Evolutionary conservation across 345 rosid species (phyloP).

Genomic region (Alliaria petiolata): DNA sequence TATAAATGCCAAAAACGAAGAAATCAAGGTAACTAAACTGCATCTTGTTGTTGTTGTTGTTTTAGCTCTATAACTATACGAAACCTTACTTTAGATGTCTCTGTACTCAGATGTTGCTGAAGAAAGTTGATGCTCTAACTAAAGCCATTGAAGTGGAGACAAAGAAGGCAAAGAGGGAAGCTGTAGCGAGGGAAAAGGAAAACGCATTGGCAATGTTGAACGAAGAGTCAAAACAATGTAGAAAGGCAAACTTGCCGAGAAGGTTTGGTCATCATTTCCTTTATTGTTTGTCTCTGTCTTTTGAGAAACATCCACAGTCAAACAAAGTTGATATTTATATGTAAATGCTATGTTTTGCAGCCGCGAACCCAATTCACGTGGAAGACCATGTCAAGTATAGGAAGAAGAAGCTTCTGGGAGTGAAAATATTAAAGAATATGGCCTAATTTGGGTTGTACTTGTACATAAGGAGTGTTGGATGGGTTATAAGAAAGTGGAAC

Average conservation of each 20-base stretch:
- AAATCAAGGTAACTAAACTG: slow-evolving; percentile 59
- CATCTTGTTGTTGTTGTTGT: background rate
- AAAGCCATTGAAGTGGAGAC: slow-evolving; percentile 77
- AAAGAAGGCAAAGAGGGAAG: slow-evolving; percentile 75
- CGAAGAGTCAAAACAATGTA: slow-evolving; percentile 24
- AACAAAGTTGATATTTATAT: background rate
- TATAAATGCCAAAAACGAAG: slow-evolving; percentile 61
- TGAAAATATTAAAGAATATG: slow-evolving; percentile 5
- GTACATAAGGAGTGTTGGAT: slow-evolving; percentile 19
- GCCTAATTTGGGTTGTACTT: slow-evolving; percentile 2
- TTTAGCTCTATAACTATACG: background rate
- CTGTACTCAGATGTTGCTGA: slow-evolving; percentile 60
- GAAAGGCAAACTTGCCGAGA: slow-evolving; percentile 24
- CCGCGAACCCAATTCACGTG: slow-evolving; percentile 23
- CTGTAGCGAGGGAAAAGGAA: slow-evolving; percentile 67
- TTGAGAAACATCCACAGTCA: slow-evolving; percentile 1
- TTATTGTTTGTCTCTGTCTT: background rate
- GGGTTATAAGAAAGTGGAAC: slow-evolving; percentile 11
- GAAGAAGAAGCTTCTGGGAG: slow-evolving; percentile 12
- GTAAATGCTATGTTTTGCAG: slow-evolving; percentile 11
- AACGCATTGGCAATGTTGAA: slow-evolving; percentile 25
- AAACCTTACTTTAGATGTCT: background rate
- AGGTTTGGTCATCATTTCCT: slow-evolving; percentile 22
- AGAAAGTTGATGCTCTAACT: slow-evolving; percentile 73
- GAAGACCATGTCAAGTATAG: slow-evolving; percentile 11